phyloP scores from a whole-genome alignment of 495 filamentous ascomycete genomes.

The Neurospora terricola region DNA sequence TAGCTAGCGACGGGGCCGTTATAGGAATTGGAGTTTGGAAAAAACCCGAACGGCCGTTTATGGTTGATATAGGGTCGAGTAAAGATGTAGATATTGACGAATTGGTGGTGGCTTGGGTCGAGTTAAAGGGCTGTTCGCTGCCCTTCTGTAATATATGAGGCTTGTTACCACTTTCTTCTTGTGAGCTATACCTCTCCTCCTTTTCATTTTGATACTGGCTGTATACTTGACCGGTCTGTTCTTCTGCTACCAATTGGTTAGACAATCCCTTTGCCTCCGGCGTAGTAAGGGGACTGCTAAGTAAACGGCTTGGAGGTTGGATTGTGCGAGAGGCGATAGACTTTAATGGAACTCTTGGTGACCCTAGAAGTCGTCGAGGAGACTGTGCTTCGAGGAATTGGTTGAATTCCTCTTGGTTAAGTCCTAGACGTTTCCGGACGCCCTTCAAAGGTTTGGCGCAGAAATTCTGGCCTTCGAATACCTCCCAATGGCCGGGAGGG shows the following conservation, averaged over 20 bases:
- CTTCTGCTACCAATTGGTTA: too few species aligned
- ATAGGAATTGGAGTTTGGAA: neutral
- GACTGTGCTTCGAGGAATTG: neutral
- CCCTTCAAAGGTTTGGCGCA: neutral
- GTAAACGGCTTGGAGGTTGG: neutral
- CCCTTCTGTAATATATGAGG: neutral
- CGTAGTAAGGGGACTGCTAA: neutral
- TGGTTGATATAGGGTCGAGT: neutral
- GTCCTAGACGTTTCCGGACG: neutral
- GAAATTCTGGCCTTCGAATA: neutral
- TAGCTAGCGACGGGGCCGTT: neutral
- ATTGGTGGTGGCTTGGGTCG: neutral
- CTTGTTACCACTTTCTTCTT: neutral
- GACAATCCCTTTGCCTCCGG: too few species aligned
- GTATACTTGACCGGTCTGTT: neutral
- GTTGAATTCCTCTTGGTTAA: neutral
- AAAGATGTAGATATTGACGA: neutral
- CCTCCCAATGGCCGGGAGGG: neutral
- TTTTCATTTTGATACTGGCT: neutral
- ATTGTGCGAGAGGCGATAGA: neutral
- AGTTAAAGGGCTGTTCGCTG: neutral
- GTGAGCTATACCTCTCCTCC: neutral
- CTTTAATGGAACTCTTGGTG: neutral
- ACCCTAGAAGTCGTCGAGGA: neutral
- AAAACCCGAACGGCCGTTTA: neutral